Evolutionary conservation across 164 flowering plant species (phyloP).

Genomic region (Liriodendron chinense): DNA sequence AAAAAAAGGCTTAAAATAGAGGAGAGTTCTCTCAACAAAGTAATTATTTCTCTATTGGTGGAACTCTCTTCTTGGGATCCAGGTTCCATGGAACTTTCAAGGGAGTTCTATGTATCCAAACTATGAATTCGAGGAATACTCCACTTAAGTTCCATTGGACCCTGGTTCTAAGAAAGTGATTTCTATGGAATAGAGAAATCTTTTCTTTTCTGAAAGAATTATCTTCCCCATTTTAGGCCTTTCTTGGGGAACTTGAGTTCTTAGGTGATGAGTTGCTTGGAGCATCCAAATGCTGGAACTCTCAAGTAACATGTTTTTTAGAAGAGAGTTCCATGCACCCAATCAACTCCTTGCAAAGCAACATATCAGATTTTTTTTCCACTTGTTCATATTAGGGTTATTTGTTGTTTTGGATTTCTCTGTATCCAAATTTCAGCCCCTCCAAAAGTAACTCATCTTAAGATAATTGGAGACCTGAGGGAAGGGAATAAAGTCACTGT

Average conservation of each 20-base stretch:
- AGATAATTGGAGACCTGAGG: slow-evolving; percentile 78
- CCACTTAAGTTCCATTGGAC: no score
- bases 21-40: no score
- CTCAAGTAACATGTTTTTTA: neutral
- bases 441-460: slow-evolving; percentile 71
- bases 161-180: no score
- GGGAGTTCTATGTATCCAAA: no score
- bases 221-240: neutral
- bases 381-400: neutral
- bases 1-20: no score
- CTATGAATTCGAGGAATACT: no score
- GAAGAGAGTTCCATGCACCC: neutral
- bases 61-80: neutral
- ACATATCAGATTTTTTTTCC: no score
- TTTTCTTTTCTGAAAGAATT: no score
- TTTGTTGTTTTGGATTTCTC: neutral
- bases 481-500: slow-evolving; percentile 88
- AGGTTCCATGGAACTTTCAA: no score
- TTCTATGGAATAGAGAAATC: no score
- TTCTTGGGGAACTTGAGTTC: neutral
- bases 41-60: neutral
- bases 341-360: neutral
- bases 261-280: neutral
- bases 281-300: neutral
- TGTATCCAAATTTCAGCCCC: slow-evolving; percentile 63